phyloP scores from a whole-genome alignment of 441 rosid species.

The Caryocar brasiliense region DNA sequence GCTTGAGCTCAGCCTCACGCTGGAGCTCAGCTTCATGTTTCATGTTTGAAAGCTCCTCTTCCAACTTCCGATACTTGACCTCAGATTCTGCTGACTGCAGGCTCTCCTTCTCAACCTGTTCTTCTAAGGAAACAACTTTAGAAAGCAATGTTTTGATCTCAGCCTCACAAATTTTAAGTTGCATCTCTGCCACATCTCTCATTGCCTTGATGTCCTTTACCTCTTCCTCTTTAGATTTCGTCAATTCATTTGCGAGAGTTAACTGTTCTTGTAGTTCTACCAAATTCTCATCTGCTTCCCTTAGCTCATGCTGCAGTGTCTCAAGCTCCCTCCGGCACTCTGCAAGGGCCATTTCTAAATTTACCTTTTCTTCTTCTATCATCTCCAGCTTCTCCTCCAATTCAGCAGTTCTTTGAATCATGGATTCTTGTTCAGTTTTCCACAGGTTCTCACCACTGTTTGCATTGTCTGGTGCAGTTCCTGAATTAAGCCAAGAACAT shows the following conservation, averaged over 20 bases:
- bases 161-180: conserved; percentile 40
- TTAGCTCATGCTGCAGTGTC: conserved; percentile 23
- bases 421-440: conserved; percentile 40
- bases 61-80: conserved; percentile 33
- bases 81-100: conserved; percentile 33
- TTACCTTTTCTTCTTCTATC: conserved; percentile 47
- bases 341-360: conserved; percentile 37
- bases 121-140: conserved; percentile 40
- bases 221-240: conserved; percentile 46
- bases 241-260: conserved; percentile 35
- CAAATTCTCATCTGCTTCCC: conserved; percentile 34
- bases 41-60: conserved; percentile 47
- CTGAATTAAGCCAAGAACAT: conserved; percentile 23
- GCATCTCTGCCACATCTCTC: conserved; percentile 42
- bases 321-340: conserved; percentile 35
- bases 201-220: conserved; percentile 31
- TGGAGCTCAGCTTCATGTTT: conserved; percentile 32
- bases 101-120: conserved; percentile 35
- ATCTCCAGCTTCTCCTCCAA: conserved; percentile 50
- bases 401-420: conserved; percentile 40
- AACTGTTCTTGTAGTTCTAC: conserved; percentile 40
- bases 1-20: conserved; percentile 25
- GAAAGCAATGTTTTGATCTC: conserved; percentile 40
- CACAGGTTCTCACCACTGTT: conserved; percentile 19
- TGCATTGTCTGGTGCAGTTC: conserved; percentile 17